These are phyloP conservation scores for Cadophora sp. DNA, from an alignment of 2,329 filamentous ascomycete genomes.

Conservation along the genomic window DNA sequence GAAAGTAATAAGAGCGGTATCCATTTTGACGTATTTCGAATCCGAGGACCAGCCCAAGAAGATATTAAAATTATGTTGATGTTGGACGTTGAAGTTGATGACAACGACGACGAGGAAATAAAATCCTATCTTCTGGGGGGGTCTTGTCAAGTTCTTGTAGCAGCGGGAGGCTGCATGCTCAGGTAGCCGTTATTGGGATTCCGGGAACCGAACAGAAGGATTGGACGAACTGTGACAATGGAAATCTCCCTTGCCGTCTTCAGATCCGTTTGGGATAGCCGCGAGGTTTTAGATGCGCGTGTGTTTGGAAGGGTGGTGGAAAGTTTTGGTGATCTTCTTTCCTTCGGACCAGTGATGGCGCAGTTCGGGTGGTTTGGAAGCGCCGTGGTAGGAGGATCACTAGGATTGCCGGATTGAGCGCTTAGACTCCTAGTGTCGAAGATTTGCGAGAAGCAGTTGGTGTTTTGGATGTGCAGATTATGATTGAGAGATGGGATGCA, in stretches of 20 bases:
- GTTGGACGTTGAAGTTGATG: slow-evolving; percentile 18
- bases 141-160: slow-evolving; percentile 31
- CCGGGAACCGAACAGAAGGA: slow-evolving; percentile 5
- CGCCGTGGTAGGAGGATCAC: slow-evolving; percentile 26
- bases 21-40: slow-evolving; percentile 34
- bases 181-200: slow-evolving; percentile 21
- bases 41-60: slow-evolving; percentile 31
- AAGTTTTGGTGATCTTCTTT: slow-evolving; percentile 26
- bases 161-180: slow-evolving; percentile 25
- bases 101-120: slow-evolving; percentile 18
- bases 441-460: slow-evolving; percentile 18
- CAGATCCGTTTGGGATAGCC: slow-evolving; percentile 32
- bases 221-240: slow-evolving; percentile 7
- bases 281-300: slow-evolving; percentile 32
- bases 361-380: slow-evolving; percentile 23
- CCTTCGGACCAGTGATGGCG: slow-evolving; percentile 27
- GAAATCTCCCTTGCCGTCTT: slow-evolving; percentile 18
- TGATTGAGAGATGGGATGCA: slow-evolving; percentile 19
- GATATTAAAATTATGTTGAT: slow-evolving; percentile 16
- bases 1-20: slow-evolving; percentile 72
- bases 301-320: slow-evolving; percentile 25
- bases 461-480: slow-evolving; percentile 27
- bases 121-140: slow-evolving; percentile 18
- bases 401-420: slow-evolving; percentile 29
- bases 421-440: slow-evolving; percentile 22